A percentile compares a stretch with the other conserved stretches of the same genome.
phyloP scores from a whole-genome alignment of 208 protist genomes.

The Crithidia sp. region DNA sequence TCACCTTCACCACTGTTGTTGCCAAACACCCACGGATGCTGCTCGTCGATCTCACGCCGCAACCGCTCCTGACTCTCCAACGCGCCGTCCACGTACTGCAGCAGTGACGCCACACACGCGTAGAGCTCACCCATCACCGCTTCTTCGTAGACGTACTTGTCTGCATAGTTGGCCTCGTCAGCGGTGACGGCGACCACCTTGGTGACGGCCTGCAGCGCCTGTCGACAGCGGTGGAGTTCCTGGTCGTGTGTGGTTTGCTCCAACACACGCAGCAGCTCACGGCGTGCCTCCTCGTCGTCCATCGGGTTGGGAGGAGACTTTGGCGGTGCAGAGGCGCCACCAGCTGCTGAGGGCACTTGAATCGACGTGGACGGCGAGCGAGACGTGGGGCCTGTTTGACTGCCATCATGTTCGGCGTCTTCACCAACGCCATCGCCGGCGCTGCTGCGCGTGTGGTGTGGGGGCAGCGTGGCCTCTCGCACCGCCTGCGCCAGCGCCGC shows the following conservation, averaged over 20 bases:
- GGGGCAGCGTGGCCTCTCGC: neutral
- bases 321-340: neutral
- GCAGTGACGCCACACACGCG: constrained; percentile 47
- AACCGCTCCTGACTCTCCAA: constrained; percentile 73
- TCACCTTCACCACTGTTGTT: neutral
- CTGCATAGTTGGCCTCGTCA: constrained; percentile 13
- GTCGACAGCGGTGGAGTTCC: constrained; percentile 71
- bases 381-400: neutral
- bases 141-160: constrained; percentile 38
- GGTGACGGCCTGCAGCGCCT: constrained; percentile 54
- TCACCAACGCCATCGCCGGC: neutral
- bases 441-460: neutral
- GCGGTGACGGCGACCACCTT: constrained; percentile 42
- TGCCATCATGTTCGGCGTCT: neutral
- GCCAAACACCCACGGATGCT: constrained; percentile 2
- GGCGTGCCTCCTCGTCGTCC: constrained; percentile 48
- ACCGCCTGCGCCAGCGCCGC: constrained; percentile 11
- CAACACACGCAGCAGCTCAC: constrained; percentile 70
- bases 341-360: neutral
- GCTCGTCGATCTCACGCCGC: constrained; percentile 44
- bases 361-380: neutral
- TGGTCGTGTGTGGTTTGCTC: constrained; percentile 71
- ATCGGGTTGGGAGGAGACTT: constrained; percentile 40
- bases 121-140: constrained; percentile 61
- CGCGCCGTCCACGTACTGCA: constrained; percentile 71